Percentiles rank a stretch among this genome's conserved stretches.
Evolutionary conservation across 2,329 filamentous ascomycete genomes (phyloP).

Genomic region (Beauveria pseudobassiana): DNA sequence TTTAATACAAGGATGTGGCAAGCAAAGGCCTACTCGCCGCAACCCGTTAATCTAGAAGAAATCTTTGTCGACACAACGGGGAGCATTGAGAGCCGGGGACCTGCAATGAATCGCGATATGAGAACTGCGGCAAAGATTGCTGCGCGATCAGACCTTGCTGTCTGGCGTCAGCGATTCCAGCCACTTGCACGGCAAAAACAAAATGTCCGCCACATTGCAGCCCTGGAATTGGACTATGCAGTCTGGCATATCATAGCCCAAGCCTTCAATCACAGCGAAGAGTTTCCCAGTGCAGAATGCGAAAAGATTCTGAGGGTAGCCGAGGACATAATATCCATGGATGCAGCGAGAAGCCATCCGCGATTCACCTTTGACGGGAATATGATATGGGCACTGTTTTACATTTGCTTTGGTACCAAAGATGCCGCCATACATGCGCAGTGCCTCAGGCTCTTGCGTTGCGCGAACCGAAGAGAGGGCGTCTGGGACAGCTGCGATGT

Average conservation of each 20-base stretch:
- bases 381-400: not conserved
- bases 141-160: not conserved
- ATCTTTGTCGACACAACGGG: not conserved
- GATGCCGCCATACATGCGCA: conserved; percentile 4
- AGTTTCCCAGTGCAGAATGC: not conserved
- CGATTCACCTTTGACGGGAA: not conserved
- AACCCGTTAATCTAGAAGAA: not conserved
- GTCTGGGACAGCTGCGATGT: conserved; percentile 20
- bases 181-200: not conserved
- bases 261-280: not conserved
- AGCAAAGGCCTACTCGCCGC: conserved; percentile 9
- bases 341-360: not conserved
- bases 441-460: conserved; percentile 13
- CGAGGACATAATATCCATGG: not conserved
- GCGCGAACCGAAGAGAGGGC: conserved; percentile 15
- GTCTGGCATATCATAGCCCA: not conserved
- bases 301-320: not conserved
- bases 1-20: not conserved
- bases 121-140: not conserved
- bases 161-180: not conserved
- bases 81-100: not conserved
- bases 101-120: not conserved
- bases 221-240: not conserved
- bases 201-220: not conserved
- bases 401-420: not conserved